Evolutionary conservation across 345 rosid genomes (phyloP), one percentile per base, ranked within the genome.

Genomic region (Arabidopsis suecica): DNA sequence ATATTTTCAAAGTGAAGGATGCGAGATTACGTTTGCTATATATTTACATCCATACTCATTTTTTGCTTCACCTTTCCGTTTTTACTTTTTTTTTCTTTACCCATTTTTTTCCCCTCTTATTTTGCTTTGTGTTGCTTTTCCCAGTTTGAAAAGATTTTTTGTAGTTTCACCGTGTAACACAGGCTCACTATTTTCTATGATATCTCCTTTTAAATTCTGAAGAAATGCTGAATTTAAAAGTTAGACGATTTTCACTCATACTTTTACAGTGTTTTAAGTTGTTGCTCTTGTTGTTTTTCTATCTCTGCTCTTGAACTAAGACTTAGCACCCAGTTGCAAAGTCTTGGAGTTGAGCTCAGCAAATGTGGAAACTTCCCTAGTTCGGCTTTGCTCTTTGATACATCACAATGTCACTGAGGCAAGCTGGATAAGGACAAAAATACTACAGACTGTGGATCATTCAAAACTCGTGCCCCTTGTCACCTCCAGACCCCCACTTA

Each of bases 331-430:
- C 22, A 41, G 81, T 78, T 78, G 78, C 81, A 66, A 72, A 33
- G 58, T 65, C 63, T 78, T 50, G 69, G 68, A 50, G 34, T 65
- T 71, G 62, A 58, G 73, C 25, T 72, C 49, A 47, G 69, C 14
- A 72, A 53, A 44, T 66, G 33, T 51, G 53, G 25, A 66, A 18
- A 25, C 42, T 66, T 65, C 42, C 60, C 59, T 72, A 51, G 37
- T 60, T 59, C 81, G 67, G 81, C 54, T 60, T 59, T 59, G 74
- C 81, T 72, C 81, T 53, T 45, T 78, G 76, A 65, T 72, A 34
- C 49, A 58, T 66, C 77, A 66, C 11, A 40, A 67, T 78, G 58
- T 78, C 81, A 72, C 41, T 59, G 81, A 38, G 69, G 74, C 73
- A 78, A 69, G 60, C 78, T 72, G 65, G 4, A 20, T 65, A 73